Evolutionary conservation across 140 eudicot genomes (phyloP).

Genomic region (Oenanthe javanica): DNA sequence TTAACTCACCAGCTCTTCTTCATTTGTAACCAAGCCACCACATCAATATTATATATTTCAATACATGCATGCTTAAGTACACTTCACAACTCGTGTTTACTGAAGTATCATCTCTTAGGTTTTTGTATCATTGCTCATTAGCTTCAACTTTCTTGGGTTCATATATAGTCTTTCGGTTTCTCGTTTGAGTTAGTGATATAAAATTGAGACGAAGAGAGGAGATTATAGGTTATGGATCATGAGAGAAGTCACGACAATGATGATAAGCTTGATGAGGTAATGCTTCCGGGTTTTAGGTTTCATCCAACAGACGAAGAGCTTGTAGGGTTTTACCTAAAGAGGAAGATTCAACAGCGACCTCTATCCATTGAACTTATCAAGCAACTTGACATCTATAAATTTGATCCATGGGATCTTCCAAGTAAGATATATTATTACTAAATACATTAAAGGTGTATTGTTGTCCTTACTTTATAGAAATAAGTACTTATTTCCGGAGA

Average conservation of each 20-base stretch:
- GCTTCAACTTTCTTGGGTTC: background rate
- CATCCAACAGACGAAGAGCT: conserved; percentile 76
- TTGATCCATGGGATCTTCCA: conserved; percentile 90
- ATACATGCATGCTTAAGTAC: conserved; percentile 12
- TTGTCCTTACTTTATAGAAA: too few species aligned
- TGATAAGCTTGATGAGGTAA: conserved; percentile 37
- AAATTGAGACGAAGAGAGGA: background rate
- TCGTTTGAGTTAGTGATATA: background rate
- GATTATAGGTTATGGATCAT: conserved; percentile 16
- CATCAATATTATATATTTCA: background rate
- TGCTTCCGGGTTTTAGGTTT: conserved; percentile 75
- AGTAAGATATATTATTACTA: conserved; percentile 30
- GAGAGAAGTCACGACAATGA: conserved; percentile 20
- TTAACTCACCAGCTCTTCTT: conserved; percentile 21
- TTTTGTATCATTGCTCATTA: background rate
- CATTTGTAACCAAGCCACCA: conserved; percentile 5
- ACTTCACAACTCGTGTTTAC: conserved; percentile 2
- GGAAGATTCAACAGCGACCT: conserved; percentile 54
- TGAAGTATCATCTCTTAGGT: background rate
- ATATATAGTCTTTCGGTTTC: background rate
- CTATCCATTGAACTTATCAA: conserved; percentile 60
- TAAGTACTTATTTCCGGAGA: too few species aligned
- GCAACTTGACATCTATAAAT: conserved; percentile 71
- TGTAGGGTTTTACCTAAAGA: conserved; percentile 72
- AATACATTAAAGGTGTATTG: background rate